Percentiles rank a stretch among this genome's conserved stretches.
phyloP scores from a whole-genome alignment of 2,329 filamentous ascomycete genomes.

The Epichloe amarillans region DNA sequence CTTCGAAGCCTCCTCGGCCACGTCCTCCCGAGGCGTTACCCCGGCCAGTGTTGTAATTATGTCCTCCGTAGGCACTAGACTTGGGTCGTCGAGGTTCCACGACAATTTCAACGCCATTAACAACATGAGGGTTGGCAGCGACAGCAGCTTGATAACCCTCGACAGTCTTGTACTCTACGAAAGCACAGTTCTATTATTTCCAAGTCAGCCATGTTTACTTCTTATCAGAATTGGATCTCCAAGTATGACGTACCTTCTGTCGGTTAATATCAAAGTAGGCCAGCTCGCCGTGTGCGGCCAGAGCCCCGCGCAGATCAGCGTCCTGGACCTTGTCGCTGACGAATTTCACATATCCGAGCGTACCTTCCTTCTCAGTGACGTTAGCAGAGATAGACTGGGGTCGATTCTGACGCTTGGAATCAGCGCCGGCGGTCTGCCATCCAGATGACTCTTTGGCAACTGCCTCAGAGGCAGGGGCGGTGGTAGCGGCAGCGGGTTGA shows the following conservation, averaged over 20 bases:
- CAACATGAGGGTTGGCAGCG: constrained; percentile 69
- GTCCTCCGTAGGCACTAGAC: constrained; percentile 54
- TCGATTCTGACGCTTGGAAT: constrained; percentile 74
- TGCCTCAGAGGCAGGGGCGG: constrained; percentile 26
- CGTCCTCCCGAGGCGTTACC: constrained; percentile 43
- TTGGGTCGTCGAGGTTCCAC: constrained; percentile 85
- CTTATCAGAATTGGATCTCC: neutral
- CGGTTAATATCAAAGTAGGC: constrained; percentile 67
- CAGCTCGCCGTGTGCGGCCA: constrained; percentile 61
- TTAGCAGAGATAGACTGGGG: constrained; percentile 50
- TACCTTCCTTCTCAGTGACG: constrained; percentile 57
- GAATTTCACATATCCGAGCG: constrained; percentile 87
- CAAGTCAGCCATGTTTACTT: neutral
- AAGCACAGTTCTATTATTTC: constrained; percentile 70
- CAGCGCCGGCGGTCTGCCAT: constrained; percentile 80
- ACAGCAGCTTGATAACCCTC: constrained; percentile 76
- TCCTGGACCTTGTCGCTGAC: constrained; percentile 79
- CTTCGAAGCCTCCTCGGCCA: constrained; percentile 53
- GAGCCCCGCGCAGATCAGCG: constrained; percentile 53
- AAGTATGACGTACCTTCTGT: constrained; percentile 53
- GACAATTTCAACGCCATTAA: constrained; percentile 69
- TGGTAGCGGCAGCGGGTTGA: constrained; percentile 20
- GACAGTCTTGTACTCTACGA: constrained; percentile 77
- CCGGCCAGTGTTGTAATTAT: constrained; percentile 49
- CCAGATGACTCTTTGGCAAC: constrained; percentile 37